Evolutionary conservation across 1,284 basidiomycete genomes (phyloP).

Genomic region (Trametes hirsuta): DNA sequence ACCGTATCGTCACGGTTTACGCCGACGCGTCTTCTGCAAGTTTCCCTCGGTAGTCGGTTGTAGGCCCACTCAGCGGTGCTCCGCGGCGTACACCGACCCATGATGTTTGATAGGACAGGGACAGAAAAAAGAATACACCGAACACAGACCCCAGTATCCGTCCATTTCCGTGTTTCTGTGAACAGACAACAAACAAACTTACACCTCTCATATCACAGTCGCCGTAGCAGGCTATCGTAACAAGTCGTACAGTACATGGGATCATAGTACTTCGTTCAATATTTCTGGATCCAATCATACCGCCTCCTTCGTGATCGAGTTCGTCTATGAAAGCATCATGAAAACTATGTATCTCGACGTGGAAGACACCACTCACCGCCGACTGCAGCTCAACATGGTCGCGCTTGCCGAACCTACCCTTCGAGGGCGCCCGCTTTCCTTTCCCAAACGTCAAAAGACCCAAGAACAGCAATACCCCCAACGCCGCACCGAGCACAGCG

Average conservation of each 20-base stretch:
- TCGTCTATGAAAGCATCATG: not conserved
- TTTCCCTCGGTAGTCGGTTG: too few relatives aligned
- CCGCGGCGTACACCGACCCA: too few relatives aligned
- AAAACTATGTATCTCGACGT: not conserved
- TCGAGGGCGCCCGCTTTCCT: not conserved
- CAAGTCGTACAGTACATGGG: not conserved
- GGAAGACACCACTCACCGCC: conserved; percentile 7
- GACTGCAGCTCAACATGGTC: conserved; percentile 12
- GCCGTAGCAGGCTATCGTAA: not conserved
- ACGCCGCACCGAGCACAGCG: conserved; percentile 43
- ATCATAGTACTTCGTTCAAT: not conserved
- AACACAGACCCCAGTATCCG: not conserved
- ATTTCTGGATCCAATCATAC: not conserved
- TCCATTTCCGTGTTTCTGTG: not conserved
- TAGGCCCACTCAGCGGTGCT: too few relatives aligned
- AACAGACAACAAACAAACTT: not conserved
- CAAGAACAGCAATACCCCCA: conserved; percentile 47
- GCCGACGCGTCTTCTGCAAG: not conserved
- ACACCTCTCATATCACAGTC: not conserved
- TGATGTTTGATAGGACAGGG: too few relatives aligned
- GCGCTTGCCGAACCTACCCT: not conserved
- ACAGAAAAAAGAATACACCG: not conserved
- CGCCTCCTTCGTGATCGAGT: conserved; percentile 19
- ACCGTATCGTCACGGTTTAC: not conserved
- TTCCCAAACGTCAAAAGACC: conserved; percentile 48